A percentile compares a stretch with the other conserved stretches of the same genome.
These are phyloP conservation scores for Ochromonas danica DNA, from an alignment of 108 stramenopile genomes.

Conservation along the genomic window DNA sequence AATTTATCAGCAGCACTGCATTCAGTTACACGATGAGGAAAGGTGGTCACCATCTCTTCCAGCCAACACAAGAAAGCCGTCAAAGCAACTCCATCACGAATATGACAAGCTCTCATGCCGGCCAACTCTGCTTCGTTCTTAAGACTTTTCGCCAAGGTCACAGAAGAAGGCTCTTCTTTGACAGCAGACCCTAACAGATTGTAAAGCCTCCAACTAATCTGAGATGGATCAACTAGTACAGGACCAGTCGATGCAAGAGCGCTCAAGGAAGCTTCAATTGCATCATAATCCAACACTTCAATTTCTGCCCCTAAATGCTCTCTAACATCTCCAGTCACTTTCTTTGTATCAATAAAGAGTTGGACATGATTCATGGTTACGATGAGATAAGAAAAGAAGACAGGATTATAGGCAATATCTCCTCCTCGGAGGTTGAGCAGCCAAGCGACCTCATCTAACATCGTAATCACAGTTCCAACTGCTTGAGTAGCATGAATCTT, in stretches of 20 bases:
- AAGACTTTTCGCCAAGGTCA: constrained; percentile 84
- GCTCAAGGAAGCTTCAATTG: constrained; percentile 59
- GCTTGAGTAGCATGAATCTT: constrained; percentile 70
- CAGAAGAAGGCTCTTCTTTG: constrained; percentile 64
- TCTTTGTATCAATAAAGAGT: constrained; percentile 22
- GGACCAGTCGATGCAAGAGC: constrained; percentile 50
- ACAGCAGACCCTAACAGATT: background rate
- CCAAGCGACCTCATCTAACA: constrained; percentile 93
- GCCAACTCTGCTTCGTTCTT: constrained; percentile 86
- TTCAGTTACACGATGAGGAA: constrained; percentile 64
- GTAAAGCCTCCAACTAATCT: background rate
- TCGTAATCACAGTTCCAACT: constrained; percentile 75
- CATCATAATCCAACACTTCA: constrained; percentile 40
- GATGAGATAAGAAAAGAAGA: constrained; percentile 85
- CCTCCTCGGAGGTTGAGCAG: constrained; percentile 85
- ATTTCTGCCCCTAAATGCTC: constrained; percentile 39
- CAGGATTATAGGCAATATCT: constrained; percentile 75
- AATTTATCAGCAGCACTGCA: constrained; percentile 80
- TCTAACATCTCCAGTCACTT: constrained; percentile 30
- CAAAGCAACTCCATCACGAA: constrained; percentile 91
- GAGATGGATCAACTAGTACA: constrained; percentile 21
- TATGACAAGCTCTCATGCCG: constrained; percentile 84
- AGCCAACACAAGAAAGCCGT: constrained; percentile 84
- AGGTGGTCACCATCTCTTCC: constrained; percentile 52
- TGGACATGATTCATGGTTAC: constrained; percentile 65